A percentile compares a stretch with the other conserved stretches of the same genome.
These are phyloP conservation scores for Tricholoma furcatifolium DNA, from an alignment of 768 basidiomycete species.

Conservation along the genomic window DNA sequence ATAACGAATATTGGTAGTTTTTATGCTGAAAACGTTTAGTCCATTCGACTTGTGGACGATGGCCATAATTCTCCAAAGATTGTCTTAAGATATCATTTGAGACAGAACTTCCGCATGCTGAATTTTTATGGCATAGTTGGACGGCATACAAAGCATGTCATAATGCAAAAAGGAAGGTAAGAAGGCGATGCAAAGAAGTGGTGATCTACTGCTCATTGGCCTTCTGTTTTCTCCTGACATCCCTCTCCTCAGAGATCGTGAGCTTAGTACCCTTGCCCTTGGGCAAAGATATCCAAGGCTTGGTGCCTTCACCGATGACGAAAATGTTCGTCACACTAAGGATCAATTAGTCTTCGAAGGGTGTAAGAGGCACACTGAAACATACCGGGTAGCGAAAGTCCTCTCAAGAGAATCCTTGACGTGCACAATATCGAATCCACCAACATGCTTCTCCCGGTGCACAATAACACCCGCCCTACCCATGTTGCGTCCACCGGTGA, in stretches of 20 bases:
- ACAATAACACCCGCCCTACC: constrained; percentile 96
- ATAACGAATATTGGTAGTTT: constrained; percentile 47
- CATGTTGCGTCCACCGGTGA: constrained; percentile 99
- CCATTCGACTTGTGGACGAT: too few relatives aligned
- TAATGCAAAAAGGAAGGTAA: constrained; percentile 27
- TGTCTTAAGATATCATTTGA: neutral
- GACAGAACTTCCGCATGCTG: constrained; percentile 5
- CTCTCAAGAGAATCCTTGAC: constrained; percentile 94
- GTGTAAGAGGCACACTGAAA: constrained; percentile 13
- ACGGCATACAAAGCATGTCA: constrained; percentile 42
- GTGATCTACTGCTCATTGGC: constrained; percentile 60
- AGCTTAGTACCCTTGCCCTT: constrained; percentile 98
- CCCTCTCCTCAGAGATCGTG: constrained; percentile 95
- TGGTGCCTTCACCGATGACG: constrained; percentile 92
- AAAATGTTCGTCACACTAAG: constrained; percentile 93
- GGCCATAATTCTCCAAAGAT: neutral
- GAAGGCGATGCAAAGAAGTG: constrained; percentile 11
- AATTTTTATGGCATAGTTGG: constrained; percentile 26
- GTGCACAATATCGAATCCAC: constrained; percentile 98
- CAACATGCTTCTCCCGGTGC: constrained; percentile 95
- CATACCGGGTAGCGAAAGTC: constrained; percentile 96
- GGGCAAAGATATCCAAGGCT: constrained; percentile 96
- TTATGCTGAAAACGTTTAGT: too few relatives aligned
- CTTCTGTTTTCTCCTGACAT: constrained; percentile 81
- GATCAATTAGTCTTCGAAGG: constrained; percentile 1